Base-by-base conservation (phyloP, 164 flowering plant genomes). In the Magnolia officinalis region DNA sequence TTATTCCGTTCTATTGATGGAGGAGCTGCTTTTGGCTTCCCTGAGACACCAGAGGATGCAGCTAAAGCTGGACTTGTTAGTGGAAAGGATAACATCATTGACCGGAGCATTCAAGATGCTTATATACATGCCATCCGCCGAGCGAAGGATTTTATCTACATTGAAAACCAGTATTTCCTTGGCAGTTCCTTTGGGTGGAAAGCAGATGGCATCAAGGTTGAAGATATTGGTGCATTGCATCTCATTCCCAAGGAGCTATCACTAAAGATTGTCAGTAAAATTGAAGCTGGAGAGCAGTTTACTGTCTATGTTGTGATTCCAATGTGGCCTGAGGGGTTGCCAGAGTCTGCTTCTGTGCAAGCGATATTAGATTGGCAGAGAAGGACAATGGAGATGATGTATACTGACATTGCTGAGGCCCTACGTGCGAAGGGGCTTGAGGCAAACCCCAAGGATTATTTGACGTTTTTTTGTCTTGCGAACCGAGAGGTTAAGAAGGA, bases 1-100 rank as follows among this genome's bases (percentile, higher is more conserved):
- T 72, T 91, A n/a, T 90, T 91, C 67, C 83, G 94, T 21, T 91
- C 94, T 9, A 91, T 91, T 66, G 96, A 92, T 73, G 91, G 90
- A 11, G 96, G 94, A 6, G 91, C 94, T 8, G 92, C 89, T 31
- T 85, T 85, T 74, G 94, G 89, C 16, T 90, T 92, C 74, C 94
- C 92, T 4, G 86, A 84, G 2, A 76, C 73, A 9, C 92, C 92
- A 5, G 88, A 86, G 67, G 92, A 83, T 4, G 94, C 93, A 7
- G 90, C 90, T 8, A 80, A 65, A 66, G 72, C 81, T 1, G 96
- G 96, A 4, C 90, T 92, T n/a, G 77, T 88, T 18, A 87, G 91
- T 55, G 90, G 92, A 2, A 90, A 88, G 68, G 91, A 90, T 50
- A 81, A 81, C 76, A 84, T 85, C 77, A 86, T 91, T 67, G 96